Conservation (phyloP, 2,329 filamentous ascomycete species). For the Scorias spongiosa region DNA sequence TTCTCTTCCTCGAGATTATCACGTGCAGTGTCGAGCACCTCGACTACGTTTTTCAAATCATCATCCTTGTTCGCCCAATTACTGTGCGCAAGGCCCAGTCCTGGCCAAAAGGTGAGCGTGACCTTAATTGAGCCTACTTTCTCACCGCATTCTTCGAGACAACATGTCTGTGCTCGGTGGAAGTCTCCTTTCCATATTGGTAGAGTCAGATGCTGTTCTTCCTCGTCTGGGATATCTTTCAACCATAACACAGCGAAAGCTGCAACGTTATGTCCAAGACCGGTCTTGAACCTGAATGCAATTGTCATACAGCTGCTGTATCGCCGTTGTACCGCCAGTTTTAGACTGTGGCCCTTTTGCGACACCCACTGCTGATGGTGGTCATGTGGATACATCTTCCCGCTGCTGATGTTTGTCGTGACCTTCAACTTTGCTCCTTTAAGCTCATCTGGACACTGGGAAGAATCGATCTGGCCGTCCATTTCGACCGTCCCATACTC, state of each 20-base stretch:
- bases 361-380: slow-evolving; percentile 36
- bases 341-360: slow-evolving; percentile 30
- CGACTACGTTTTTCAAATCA: slow-evolving; percentile 44
- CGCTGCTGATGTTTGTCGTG: slow-evolving; percentile 40
- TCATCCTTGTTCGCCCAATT: slow-evolving; percentile 38
- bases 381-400: slow-evolving; percentile 39
- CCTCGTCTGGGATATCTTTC: slow-evolving; percentile 53
- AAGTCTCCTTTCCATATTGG: slow-evolving; percentile 53
- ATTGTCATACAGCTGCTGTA: slow-evolving; percentile 43
- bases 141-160: slow-evolving; percentile 38
- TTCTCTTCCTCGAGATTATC: slow-evolving; percentile 35
- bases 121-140: slow-evolving; percentile 44
- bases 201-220: slow-evolving; percentile 42
- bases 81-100: slow-evolving; percentile 45
- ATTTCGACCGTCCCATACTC: slow-evolving; percentile 57
- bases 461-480: slow-evolving; percentile 34
- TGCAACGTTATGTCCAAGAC: slow-evolving; percentile 37
- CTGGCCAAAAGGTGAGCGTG: slow-evolving; percentile 44
- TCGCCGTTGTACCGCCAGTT: slow-evolving; percentile 44
- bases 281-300: slow-evolving; percentile 42
- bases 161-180: slow-evolving; percentile 36
- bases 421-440: slow-evolving; percentile 39
- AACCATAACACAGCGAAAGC: slow-evolving; percentile 55
- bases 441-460: slow-evolving; percentile 31
- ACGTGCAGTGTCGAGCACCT: slow-evolving; percentile 46